Evolutionary conservation across 306 rosid species (phyloP), one percentile per base, ranked within the genome.

Genomic region (Castanopsis chinensis): DNA sequence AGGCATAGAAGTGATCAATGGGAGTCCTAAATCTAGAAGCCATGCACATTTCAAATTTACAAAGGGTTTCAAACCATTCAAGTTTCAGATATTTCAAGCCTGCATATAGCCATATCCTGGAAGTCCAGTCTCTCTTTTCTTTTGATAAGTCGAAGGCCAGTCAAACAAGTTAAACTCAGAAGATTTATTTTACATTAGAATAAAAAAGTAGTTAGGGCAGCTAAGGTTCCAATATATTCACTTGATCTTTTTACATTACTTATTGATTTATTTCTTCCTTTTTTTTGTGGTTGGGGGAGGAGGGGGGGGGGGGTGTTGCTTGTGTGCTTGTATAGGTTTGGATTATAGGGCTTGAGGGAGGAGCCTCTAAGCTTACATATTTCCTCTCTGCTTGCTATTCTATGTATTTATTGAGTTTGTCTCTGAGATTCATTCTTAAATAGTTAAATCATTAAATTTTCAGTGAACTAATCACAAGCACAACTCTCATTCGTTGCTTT

Each of bases 11-110:
- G 70, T 53, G 41, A 69, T 11, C 51, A 67, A 35, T 35, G 18
- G 55, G 58, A 83, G 59, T 27, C 53, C 59, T 25, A 71, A 4
- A 70, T n/a, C 76, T n/a, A 74, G 68, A 63, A 45, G 78, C 74
- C 69, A 72, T 17, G 32, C 45, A 51, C 33, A 1, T 64, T 49
- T 18, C 19, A 25, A 23, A 60, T 60, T 61, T 6, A 1, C 25
- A 12, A 74, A 52, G 56, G 18, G 72, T 35, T 41, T 32, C 49
- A 71, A 56, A 68, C 53, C 35, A 18, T 10, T 37, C 27, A 53
- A 58, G 60, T 28, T 49, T 78, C 37, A 57, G 54, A 58, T 65
- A 71, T 75, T 51, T 73, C 33, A 30, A 64, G 45, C 71, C 18
- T 18, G 45, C 43, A 32, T 18, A 32, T 64, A 3, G 18, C 32